Evolutionary conservation across 352 stramenopile species (phyloP), one percentile per base, ranked within the genome.

Genomic region (Phytophthora lateralis): DNA sequence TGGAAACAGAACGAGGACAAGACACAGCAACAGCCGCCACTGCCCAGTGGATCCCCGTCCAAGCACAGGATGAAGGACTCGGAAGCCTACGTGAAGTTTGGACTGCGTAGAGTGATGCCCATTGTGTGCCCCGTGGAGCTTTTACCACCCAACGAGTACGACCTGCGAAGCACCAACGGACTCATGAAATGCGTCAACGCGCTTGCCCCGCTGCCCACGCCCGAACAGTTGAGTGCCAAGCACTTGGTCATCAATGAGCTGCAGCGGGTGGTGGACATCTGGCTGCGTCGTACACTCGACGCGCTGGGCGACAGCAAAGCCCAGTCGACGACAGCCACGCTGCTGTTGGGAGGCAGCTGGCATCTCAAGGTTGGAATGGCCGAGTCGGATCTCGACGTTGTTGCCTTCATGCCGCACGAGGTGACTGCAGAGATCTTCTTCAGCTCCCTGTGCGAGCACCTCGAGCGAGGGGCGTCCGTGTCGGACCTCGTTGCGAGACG

Each of bases 141-240:
- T 26, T 63, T 73, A 4, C 81, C 81, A 8, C 73, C 84, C 2
- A 83, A 63, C 8, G 87, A 91, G 56, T 93, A 91, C 63, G 87
- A 95, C 54, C 67, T 89, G n/a, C 69, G 82, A 21, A 90, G 87
- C 71, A 90, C 87, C 5, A 91, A 89, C 35, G 80, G 83, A 0
- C 60, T 95, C 26, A 83, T 93, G 81, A 93, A 93, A 62, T 91
- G 81, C 34, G 65, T 92, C 29, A 91, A 91, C 51, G 55, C 75
- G 21, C 69, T 93, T 15, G 82, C 80, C 6, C 83, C 70, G 49
- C 57, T 90, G 26, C 75, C 82, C 15, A 85, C 62, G 4, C 55
- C 73, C 0, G 82, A 93, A 17, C 73, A 88, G 39, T 61, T 94
- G 24, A 82, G 67, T 38, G 69, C 58, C 42, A 94, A 94, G 65